Conservation (phyloP, 2,329 filamentous ascomycete species). For the Cladosporium austrohemisphaericum region DNA sequence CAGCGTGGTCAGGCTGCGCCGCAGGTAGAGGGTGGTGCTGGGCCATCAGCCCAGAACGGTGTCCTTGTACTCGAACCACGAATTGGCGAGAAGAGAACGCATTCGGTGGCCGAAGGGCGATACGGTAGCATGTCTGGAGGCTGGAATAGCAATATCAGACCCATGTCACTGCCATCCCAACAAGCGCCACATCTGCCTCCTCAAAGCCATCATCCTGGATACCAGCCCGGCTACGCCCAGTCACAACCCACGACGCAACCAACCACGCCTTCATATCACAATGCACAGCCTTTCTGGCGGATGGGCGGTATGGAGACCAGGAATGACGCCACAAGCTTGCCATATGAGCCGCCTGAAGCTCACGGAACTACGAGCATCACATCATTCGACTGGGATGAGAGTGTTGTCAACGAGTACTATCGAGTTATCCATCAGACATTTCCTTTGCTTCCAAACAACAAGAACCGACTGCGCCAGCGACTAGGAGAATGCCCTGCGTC, state of each 20-base stretch:
- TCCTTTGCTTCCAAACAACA: conserved; percentile 60
- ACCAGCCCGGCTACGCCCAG: conserved; percentile 14
- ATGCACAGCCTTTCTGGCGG: conserved; percentile 31
- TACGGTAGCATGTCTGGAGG: conserved; percentile 10
- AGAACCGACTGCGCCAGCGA: conserved; percentile 53
- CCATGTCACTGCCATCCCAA: conserved; percentile 1
- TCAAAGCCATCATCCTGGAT: conserved; percentile 10
- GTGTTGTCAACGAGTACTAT: conserved; percentile 53
- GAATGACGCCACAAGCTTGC: conserved; percentile 27
- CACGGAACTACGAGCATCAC: conserved; percentile 23
- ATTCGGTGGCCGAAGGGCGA: conserved; percentile 26
- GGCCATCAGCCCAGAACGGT: neutral
- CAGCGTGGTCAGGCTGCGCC: neutral
- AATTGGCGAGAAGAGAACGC: conserved; percentile 30
- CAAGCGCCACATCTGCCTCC: conserved; percentile 13
- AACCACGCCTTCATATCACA: conserved; percentile 17
- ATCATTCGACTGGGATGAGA: conserved; percentile 46
- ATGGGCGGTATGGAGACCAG: conserved; percentile 26
- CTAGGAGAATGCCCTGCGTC: conserved; percentile 54
- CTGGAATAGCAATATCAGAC: conserved; percentile 1
- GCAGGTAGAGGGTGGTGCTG: neutral
- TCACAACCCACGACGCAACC: conserved; percentile 18
- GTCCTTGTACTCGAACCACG: conserved; percentile 22
- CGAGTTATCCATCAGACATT: conserved; percentile 63
- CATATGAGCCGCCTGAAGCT: conserved; percentile 25